phyloP scores from a whole-genome alignment of 306 rosid genomes.

The Hippophae rhamnoides region DNA sequence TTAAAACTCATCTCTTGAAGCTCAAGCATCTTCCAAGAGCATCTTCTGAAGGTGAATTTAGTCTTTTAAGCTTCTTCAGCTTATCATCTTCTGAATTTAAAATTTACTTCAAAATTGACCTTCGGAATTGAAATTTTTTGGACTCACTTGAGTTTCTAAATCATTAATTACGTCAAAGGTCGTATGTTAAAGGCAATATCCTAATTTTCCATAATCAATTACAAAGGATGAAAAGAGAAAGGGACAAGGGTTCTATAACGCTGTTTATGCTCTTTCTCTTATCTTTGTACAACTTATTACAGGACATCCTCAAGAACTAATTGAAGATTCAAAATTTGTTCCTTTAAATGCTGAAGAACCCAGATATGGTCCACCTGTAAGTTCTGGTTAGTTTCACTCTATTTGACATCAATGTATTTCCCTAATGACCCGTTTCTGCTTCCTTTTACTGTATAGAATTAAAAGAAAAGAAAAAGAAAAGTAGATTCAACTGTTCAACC shows the following conservation, averaged over 20 bases:
- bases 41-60: slow-evolving; percentile 47
- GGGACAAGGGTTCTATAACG: background rate
- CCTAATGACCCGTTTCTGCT: background rate
- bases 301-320: slow-evolving; percentile 55
- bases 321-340: slow-evolving; percentile 82
- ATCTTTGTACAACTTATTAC: slow-evolving; percentile 16
- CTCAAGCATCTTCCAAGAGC: slow-evolving; percentile 29
- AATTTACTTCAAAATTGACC: slow-evolving; percentile 3
- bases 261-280: background rate
- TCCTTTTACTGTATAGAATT: no score
- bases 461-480: no score
- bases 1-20: slow-evolving; percentile 26
- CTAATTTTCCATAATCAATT: no score
- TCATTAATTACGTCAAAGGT: no score
- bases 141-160: no score
- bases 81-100: slow-evolving; percentile 6
- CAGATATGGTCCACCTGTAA: slow-evolving; percentile 88
- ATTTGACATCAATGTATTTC: slow-evolving; percentile 7
- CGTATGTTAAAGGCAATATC: no score
- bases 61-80: slow-evolving; percentile 15
- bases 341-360: slow-evolving; percentile 72
- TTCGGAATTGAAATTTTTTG: slow-evolving; percentile 11
- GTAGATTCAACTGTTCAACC: background rate
- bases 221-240: background rate
- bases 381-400: slow-evolving; percentile 75